phyloP scores from a whole-genome alignment of 2,329 filamentous ascomycete genomes.

The Neonectria sp. region DNA sequence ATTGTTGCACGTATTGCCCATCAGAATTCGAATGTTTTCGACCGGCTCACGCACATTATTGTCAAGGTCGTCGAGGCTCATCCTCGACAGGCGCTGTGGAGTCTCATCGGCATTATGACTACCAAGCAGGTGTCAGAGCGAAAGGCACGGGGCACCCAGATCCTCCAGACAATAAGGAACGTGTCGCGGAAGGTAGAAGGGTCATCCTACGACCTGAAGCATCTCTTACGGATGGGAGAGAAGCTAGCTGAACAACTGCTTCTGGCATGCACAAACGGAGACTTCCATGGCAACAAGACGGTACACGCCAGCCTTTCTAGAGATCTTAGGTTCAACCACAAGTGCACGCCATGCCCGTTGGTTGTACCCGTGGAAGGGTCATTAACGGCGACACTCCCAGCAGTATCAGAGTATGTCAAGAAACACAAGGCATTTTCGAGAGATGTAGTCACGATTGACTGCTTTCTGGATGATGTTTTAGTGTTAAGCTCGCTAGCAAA shows the following conservation, averaged over 20 bases:
- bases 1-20: slow-evolving; percentile 97
- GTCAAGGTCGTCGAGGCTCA: slow-evolving; percentile 88
- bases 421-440: slow-evolving; percentile 90
- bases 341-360: slow-evolving; percentile 84
- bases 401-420: slow-evolving; percentile 78
- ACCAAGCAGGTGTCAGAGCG: slow-evolving; percentile 81
- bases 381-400: slow-evolving; percentile 86
- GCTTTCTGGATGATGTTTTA: slow-evolving; percentile 89
- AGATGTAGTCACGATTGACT: slow-evolving; percentile 86
- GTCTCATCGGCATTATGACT: slow-evolving; percentile 88
- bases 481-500: slow-evolving; percentile 94
- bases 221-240: slow-evolving; percentile 83
- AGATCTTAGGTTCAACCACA: slow-evolving; percentile 88
- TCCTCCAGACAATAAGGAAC: slow-evolving; percentile 65
- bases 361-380: slow-evolving; percentile 92
- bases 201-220: slow-evolving; percentile 73
- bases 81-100: slow-evolving; percentile 94
- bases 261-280: slow-evolving; percentile 82
- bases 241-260: slow-evolving; percentile 88
- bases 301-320: slow-evolving; percentile 80
- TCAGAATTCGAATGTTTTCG: slow-evolving; percentile 83
- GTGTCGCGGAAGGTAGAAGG: slow-evolving; percentile 67
- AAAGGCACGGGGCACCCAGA: slow-evolving; percentile 65
- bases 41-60: slow-evolving; percentile 84
- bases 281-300: slow-evolving; percentile 77